Conservation (phyloP, 805 yeast genomes). For the Cyberlindnera lachancei region DNA sequence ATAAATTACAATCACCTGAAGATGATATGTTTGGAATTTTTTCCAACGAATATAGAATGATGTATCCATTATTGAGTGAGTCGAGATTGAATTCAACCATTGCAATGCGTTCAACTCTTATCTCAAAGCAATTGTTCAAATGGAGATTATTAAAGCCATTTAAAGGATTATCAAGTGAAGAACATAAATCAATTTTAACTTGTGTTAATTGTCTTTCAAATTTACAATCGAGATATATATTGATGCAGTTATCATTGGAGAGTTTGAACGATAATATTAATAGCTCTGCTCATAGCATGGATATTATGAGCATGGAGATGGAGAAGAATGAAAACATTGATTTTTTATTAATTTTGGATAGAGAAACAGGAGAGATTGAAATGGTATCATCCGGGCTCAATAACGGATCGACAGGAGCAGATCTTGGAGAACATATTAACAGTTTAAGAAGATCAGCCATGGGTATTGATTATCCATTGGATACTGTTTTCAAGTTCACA, state of each 20-base stretch:
- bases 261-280: constrained; percentile 4
- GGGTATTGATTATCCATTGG: constrained; percentile 1
- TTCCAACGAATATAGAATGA: constrained; percentile 1
- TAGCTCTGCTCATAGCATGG: constrained; percentile 2
- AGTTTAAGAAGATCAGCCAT: constrained; percentile 2
- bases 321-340: too few species aligned
- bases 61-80: too few species aligned
- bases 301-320: background rate
- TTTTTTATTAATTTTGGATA: too few species aligned
- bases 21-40: background rate
- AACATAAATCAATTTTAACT: constrained; percentile 4
- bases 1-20: constrained; percentile 1
- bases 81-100: too few species aligned
- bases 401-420: too few species aligned
- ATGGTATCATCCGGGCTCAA: too few species aligned
- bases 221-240: constrained; percentile 10
- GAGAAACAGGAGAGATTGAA: too few species aligned
- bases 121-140: constrained; percentile 11
- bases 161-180: constrained; percentile 4
- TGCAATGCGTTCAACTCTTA: constrained; percentile 4
- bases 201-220: constrained; percentile 14
- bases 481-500: constrained; percentile 1
- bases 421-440: too few species aligned
- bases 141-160: constrained; percentile 19
- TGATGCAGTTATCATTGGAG: constrained; percentile 11